Base-by-base conservation (phyloP, 805 yeast species). In the Starmerella gropengiesseri region DNA sequence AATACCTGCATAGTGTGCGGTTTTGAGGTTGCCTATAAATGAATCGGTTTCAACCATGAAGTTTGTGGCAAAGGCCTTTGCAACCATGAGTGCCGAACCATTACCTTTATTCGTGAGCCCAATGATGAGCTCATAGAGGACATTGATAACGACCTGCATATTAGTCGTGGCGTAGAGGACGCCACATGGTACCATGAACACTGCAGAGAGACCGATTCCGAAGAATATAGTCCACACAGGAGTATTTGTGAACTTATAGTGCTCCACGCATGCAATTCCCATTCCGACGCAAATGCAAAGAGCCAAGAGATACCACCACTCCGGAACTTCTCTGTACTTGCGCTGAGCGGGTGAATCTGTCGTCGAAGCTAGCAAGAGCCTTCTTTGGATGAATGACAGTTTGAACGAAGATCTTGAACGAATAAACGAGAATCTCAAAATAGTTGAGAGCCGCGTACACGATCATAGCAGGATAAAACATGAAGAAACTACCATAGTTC, bases 201-300 rank as follows among this genome's bases (percentile, higher is more conserved):
- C 59, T 32, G 68, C 59, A 49, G 72, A 73, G 33, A 75, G 60
- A 18, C 65, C 76, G 26, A 74, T 51, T 5, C 73, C 67, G 47
- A 75, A 66, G 60, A 75, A 69, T 31, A 75, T 62, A 22, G 73
- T 70, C 80, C 81, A 75, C 19, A 74, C 72, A 16, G 80, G 79
- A 4, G 79, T 72, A 36, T 72, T 60, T 6, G 66, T 59, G 28
- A 51, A 47, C 23, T 42, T 43, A 35, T 55, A 53, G 20, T 41
- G 56, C 37, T 65, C 53, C 8, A 73, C 73, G 45, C 70, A 63
- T 0, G 65, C 49, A n/a, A 72, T 56, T 1, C 73, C 75, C 46
- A 70, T 64, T 4, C 60, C 53, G 2, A 74, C 57, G 19, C 77
- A 66, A 1, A 61, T 49, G 22, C 68, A 41, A 23, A 76, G 56